Evolutionary conservation across 345 rosid genomes (phyloP).

Genomic region (Brassica incana): DNA sequence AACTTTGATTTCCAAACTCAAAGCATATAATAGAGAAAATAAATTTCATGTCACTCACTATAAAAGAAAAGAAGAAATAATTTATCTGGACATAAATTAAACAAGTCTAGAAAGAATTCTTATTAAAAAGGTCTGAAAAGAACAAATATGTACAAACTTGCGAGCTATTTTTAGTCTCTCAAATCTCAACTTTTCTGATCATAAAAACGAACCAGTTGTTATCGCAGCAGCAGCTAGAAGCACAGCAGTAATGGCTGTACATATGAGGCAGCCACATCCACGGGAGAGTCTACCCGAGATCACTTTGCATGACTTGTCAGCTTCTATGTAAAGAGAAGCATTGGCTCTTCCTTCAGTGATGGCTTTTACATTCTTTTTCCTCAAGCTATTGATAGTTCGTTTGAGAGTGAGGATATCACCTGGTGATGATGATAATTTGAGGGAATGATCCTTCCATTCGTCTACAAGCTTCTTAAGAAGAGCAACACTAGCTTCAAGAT

Average conservation of each 20-base stretch:
- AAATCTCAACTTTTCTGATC: not conserved
- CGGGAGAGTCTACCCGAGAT: conserved; percentile 50
- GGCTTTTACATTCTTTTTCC: conserved; percentile 58
- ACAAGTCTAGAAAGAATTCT: not conserved
- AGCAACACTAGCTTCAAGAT: not conserved
- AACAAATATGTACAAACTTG: not conserved
- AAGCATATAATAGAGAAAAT: not conserved
- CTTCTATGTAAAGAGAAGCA: conserved; percentile 43
- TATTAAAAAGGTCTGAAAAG: not conserved
- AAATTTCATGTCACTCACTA: not conserved
- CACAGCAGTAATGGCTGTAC: conserved; percentile 43
- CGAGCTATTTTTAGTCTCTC: not conserved
- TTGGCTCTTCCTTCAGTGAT: conserved; percentile 43
- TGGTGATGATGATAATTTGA: not conserved
- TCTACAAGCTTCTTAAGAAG: not conserved
- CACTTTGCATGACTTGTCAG: conserved; percentile 60
- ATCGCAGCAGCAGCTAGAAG: conserved; percentile 41
- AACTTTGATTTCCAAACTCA: not conserved
- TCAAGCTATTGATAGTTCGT: not conserved
- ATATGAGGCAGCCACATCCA: conserved; percentile 52
- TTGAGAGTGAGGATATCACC: not conserved
- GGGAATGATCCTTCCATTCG: not conserved
- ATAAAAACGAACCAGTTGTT: not conserved
- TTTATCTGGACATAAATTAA: not conserved
- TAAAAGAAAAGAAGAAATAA: not conserved